Base-by-base conservation (phyloP, 257 asterid genomes). In the Orobanche coerulescens region DNA sequence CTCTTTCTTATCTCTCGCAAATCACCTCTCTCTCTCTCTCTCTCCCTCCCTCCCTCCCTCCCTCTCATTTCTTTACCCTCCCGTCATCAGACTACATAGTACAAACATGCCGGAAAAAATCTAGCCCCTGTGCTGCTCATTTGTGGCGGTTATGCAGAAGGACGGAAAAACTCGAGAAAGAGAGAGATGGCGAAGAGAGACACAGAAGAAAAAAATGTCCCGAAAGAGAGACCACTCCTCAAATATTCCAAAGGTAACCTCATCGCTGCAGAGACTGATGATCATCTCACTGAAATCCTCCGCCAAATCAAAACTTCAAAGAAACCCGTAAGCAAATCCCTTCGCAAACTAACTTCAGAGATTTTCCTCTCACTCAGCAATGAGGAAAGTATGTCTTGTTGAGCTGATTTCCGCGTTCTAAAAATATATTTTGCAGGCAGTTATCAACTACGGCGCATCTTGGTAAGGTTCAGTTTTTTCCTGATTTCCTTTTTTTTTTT, bases 401-500 rank as follows among this genome's bases (percentile, higher is more conserved):
- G 43, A 39, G 44, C 73, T 73, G 40, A 72, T 51, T 64, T 60
- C n/a, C 24, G 61, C 11, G 33, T 58, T 1, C 26, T 51, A 44
- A 42, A 46, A 20, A 22, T 66, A 12, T 57, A 0, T 37, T 65
- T 60, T 73, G 82, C 98, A 91, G 98, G 71, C 85, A 23, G 94
- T 88, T 40, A 85, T 86, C 75, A 91, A 88, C 70, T 91, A 88
- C 23, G 98, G 96, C 5, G 96, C 95, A 22, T 78, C 93, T 53
- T 91, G 98, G 96, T 91, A 52, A 73, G 2, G 87, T 75, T 33
- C 12, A 0, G 0, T 7, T 42, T 26, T 9, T n/a, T 8, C 13
- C 26, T 46, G n/a, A 0, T 23, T 20, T 30, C 12, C 4, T 23
- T 42, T 15, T n/a, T 25, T 14, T 5, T 13, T 13, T 13, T 26